phyloP scores from a whole-genome alignment of 2,329 filamentous ascomycete species.

The Sarocladium oryzae region DNA sequence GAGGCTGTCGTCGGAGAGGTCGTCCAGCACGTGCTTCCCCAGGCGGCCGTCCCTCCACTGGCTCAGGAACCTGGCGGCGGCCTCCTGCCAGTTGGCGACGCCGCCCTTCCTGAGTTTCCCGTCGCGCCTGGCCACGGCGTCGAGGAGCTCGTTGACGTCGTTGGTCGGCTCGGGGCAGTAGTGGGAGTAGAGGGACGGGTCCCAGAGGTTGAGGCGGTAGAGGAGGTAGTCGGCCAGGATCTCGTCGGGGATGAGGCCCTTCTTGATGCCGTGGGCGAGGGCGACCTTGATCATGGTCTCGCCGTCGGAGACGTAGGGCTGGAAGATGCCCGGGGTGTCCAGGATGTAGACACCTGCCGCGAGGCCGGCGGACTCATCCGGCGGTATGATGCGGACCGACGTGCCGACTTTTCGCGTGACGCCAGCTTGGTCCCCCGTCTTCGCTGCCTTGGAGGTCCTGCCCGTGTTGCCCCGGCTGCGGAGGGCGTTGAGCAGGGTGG shows the following conservation, averaged over 20 bases:
- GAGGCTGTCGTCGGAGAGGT: slow-evolving; percentile 57
- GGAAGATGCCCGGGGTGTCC: slow-evolving; percentile 92
- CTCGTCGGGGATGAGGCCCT: slow-evolving; percentile 71
- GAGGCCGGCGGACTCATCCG: slow-evolving; percentile 33
- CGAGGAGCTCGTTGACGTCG: slow-evolving; percentile 67
- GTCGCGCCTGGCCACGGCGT: slow-evolving; percentile 63
- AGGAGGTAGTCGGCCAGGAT: slow-evolving; percentile 87
- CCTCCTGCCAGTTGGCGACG: slow-evolving; percentile 59
- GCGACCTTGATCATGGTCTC: slow-evolving; percentile 95
- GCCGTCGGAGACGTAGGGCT: slow-evolving; percentile 79
- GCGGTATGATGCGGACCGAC: slow-evolving; percentile 66
- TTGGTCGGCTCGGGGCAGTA: slow-evolving; percentile 68
- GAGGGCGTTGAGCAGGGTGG: slow-evolving; percentile 83
- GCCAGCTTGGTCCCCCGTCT: slow-evolving; percentile 80
- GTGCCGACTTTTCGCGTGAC: slow-evolving; percentile 80
- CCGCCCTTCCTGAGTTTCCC: slow-evolving; percentile 73
- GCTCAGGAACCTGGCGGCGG: slow-evolving; percentile 74
- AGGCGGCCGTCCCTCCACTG: slow-evolving; percentile 73
- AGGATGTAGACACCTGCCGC: slow-evolving; percentile 70
- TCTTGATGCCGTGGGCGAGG: slow-evolving; percentile 83
- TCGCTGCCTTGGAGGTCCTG: slow-evolving; percentile 58
- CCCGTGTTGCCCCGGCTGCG: slow-evolving; percentile 56
- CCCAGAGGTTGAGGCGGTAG: slow-evolving; percentile 68
- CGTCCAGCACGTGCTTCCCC: slow-evolving; percentile 73
- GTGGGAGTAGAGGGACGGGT: slow-evolving; percentile 53